Evolutionary conservation across 495 filamentous ascomycete genomes (phyloP).

Genomic region (Pseudotulostoma volvatum): DNA sequence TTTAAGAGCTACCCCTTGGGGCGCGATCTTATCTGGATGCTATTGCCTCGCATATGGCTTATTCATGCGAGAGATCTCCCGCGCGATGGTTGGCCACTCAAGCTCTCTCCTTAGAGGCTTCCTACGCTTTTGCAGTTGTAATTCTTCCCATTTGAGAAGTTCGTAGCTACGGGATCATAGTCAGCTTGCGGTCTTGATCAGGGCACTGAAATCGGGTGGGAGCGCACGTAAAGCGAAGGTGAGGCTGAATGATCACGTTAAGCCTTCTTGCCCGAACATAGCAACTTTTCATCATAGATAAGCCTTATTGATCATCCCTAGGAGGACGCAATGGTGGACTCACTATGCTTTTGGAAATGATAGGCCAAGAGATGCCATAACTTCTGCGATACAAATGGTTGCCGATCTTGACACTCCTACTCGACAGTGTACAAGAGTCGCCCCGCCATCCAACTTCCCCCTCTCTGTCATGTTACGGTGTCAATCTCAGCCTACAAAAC

Average conservation of each 20-base stretch:
- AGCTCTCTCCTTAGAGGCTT: constrained; percentile 50
- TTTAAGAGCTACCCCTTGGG: too few relatives aligned
- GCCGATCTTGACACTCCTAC: constrained; percentile 90
- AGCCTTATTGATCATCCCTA: neutral
- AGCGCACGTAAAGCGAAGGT: constrained; percentile 47
- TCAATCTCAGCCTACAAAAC: too few relatives aligned
- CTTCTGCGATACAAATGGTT: constrained; percentile 96
- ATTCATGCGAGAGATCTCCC: constrained; percentile 92
- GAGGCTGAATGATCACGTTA: constrained; percentile 58
- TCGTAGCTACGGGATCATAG: constrained; percentile 24
- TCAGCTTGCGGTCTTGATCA: neutral
- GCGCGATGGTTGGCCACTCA: constrained; percentile 76
- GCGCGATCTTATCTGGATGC: too few relatives aligned
- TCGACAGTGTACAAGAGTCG: constrained; percentile 92
- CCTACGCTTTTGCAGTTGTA: constrained; percentile 28
- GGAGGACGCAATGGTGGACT: constrained; percentile 13
- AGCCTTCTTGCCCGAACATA: constrained; percentile 84
- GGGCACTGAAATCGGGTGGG: neutral
- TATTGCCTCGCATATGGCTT: constrained; percentile 55
- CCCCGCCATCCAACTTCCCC: constrained; percentile 54
- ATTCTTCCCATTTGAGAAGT: constrained; percentile 90
- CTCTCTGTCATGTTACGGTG: constrained; percentile 40
- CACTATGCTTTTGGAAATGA: constrained; percentile 86
- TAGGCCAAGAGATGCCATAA: constrained; percentile 64
- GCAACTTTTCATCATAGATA: constrained; percentile 38